Percentiles rank a stretch among this genome's conserved stretches.
These are phyloP conservation scores for Zoysia matrella DNA, from an alignment of 202 grass and related monocot genomes.

Conservation along the genomic window DNA sequence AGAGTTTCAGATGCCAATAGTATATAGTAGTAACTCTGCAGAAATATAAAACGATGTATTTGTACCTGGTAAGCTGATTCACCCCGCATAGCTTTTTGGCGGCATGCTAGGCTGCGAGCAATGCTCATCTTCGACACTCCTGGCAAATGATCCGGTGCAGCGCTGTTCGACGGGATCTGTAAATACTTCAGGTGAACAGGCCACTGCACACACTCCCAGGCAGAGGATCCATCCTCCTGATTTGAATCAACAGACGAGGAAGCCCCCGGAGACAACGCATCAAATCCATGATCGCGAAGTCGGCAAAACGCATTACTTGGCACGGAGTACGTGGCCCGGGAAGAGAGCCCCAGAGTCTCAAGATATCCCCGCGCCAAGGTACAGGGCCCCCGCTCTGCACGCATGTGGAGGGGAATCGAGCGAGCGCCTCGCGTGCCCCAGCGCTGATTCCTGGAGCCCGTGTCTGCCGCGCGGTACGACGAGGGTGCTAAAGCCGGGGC, in stretches of 20 bases:
- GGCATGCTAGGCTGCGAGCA: neutral
- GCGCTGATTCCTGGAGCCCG: constrained; percentile 34
- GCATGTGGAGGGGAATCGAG: constrained; percentile 42
- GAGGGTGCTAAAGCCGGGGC: constrained; percentile 30
- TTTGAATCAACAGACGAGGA: neutral
- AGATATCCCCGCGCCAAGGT: neutral
- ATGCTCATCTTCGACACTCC: neutral
- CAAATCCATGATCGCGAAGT: constrained; percentile 17
- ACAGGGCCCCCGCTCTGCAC: neutral
- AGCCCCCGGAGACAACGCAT: neutral
- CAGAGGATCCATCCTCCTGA: neutral
- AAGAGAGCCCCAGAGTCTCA: neutral
- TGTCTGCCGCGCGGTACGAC: constrained; percentile 45
- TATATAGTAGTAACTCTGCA: too few species aligned
- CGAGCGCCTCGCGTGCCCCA: constrained; percentile 27
- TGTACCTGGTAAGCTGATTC: neutral
- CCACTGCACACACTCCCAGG: too few species aligned
- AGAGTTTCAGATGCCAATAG: neutral
- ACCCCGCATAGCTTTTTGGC: neutral
- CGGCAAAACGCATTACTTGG: constrained; percentile 4
- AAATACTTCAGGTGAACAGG: too few species aligned
- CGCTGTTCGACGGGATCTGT: too few species aligned
- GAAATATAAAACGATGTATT: neutral
- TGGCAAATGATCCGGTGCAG: neutral
- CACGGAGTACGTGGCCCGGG: neutral